Conservation (phyloP, 2,329 filamentous ascomycete species). For the Fusarium tricinctum region DNA sequence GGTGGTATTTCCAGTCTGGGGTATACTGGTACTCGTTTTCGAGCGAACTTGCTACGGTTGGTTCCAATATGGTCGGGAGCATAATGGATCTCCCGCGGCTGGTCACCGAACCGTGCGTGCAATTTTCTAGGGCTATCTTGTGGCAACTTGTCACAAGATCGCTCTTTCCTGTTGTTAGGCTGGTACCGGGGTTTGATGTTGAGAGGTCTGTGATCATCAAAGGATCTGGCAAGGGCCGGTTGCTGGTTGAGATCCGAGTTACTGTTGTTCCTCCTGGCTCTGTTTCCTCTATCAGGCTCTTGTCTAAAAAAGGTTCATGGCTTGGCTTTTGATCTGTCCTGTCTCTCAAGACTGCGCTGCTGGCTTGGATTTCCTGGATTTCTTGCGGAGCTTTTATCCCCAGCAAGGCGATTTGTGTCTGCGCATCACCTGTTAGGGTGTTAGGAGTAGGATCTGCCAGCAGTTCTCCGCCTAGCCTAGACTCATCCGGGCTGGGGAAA, state of each 20-base stretch:
- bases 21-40: constrained; percentile 22
- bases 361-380: constrained; percentile 1
- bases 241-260: constrained; percentile 18
- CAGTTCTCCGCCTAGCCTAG: background rate
- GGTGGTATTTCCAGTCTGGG: background rate
- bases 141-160: constrained; percentile 5
- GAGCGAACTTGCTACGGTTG: constrained; percentile 10
- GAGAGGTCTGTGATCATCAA: constrained; percentile 5
- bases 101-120: constrained; percentile 31
- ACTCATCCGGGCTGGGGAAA: constrained; percentile 44
- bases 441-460: background rate
- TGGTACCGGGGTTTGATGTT: constrained; percentile 15
- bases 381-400: constrained; percentile 15
- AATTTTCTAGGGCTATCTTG: constrained; percentile 13
- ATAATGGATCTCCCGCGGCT: constrained; percentile 25
- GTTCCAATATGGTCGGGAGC: constrained; percentile 7
- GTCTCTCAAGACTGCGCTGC: background rate
- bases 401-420: background rate
- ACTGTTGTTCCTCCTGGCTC: constrained; percentile 31
- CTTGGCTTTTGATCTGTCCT: constrained; percentile 8
- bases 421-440: background rate
- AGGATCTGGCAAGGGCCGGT: constrained; percentile 11
- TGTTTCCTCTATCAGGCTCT: constrained; percentile 26
- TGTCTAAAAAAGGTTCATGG: constrained; percentile 57
- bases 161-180: constrained; percentile 14